These are phyloP conservation scores for Exophiala mesophila DNA, from an alignment of 2,329 filamentous ascomycete genomes.

Conservation along the genomic window DNA sequence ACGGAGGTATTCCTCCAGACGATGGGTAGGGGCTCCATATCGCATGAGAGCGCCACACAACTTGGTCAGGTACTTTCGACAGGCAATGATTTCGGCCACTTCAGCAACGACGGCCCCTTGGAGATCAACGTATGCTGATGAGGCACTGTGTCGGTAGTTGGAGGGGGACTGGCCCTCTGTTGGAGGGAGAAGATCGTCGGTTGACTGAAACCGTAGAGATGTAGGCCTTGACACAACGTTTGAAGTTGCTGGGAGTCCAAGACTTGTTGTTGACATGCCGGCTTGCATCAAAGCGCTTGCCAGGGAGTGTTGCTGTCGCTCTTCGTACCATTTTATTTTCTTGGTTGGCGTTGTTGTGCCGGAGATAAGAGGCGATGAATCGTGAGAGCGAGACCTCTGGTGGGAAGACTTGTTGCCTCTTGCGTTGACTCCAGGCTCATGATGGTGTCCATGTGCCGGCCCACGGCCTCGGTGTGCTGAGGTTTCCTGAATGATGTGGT, in stretches of 20 bases:
- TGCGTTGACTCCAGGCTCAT: background rate
- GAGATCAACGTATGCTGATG: background rate
- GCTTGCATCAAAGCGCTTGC: constrained; percentile 4
- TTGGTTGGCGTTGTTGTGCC: constrained; percentile 12
- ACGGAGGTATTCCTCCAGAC: constrained; percentile 11
- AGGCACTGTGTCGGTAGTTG: background rate
- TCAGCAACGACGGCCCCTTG: no score
- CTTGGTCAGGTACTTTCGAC: constrained; percentile 11
- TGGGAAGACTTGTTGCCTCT: background rate
- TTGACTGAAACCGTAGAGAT: background rate
- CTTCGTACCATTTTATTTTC: constrained; percentile 24
- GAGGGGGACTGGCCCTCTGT: background rate
- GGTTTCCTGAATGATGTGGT: constrained; percentile 4
- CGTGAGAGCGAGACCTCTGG: background rate
- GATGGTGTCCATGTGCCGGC: background rate
- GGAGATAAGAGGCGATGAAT: background rate
- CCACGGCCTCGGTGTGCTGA: background rate
- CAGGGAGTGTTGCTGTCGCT: constrained; percentile 7
- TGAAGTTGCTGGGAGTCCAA: background rate
- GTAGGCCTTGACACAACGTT: background rate
- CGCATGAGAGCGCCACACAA: constrained; percentile 11
- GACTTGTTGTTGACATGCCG: constrained; percentile 2
- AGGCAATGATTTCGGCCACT: constrained; percentile 10
- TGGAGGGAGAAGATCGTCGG: constrained; percentile 1
- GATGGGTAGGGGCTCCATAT: constrained; percentile 15